Evolutionary conservation across 2,329 filamentous ascomycete genomes (phyloP).

Genomic region (Beauveria sp.): DNA sequence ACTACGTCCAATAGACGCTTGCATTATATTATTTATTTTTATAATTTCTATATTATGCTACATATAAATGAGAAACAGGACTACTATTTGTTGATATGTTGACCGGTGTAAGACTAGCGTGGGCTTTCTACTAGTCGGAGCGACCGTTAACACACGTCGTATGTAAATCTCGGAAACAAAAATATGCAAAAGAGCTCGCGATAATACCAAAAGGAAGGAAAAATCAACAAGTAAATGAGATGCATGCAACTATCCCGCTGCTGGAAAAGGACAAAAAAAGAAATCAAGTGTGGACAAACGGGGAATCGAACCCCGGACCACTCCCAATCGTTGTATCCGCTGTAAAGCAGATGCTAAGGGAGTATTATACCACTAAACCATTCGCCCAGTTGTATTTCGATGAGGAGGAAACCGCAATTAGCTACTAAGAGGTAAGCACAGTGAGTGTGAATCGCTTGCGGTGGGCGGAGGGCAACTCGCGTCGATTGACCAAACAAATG

Average conservation of each 20-base stretch:
- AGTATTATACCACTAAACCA: background rate
- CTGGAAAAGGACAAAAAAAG: background rate
- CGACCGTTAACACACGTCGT: no score
- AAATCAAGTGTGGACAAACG: constrained; percentile 10
- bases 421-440: background rate
- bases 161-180: no score
- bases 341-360: background rate
- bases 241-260: no score
- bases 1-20: background rate
- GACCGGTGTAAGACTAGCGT: no score
- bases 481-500: no score
- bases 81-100: background rate
- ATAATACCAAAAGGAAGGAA: no score
- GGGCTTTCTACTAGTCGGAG: no score
- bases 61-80: background rate
- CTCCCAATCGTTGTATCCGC: constrained; percentile 8
- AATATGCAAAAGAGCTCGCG: no score
- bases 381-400: constrained; percentile 2
- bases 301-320: constrained; percentile 14
- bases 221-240: no score
- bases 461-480: no score
- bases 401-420: background rate
- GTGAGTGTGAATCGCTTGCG: no score
- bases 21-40: background rate
- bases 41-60: background rate